Base-by-base conservation (phyloP, 257 asterid genomes). In the Petunia secreta region DNA sequence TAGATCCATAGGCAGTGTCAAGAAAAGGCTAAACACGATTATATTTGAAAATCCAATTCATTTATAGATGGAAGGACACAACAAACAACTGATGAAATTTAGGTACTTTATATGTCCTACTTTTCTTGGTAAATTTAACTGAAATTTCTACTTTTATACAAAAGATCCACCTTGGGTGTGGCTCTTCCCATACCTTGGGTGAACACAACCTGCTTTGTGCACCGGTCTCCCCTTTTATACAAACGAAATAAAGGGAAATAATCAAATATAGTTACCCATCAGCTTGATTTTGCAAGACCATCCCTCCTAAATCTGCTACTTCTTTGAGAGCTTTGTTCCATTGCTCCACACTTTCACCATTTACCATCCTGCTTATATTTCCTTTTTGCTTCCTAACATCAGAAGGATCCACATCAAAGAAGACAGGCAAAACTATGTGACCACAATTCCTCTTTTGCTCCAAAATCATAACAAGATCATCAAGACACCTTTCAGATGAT, bases 241-340 rank as follows among this genome's bases (percentile, higher is more conserved):
- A 25, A 25, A 25, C 25, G 25, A 59, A 59, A 16, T 59, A 6
- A 34, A 59, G 64, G 5, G 60, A 2, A 1, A 76, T 13, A 58
- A 58, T 11, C 15, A 8, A n/a, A 55, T 55, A 57, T 8, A 14
- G 41, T 59, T 59, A 77, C 71, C 80, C 80, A 77, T 77, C 44
- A 77, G 80, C 59, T 46, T 77, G 71, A 41, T 77, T 77, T 34
- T 77, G 80, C 58, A 63, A 78, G 39, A 63, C 43, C 81, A 78
- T 78, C 43, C 74, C 81, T 36, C 75, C 81, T n/a, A 78, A 63
- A 78, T 78, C 81, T 10, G 81, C 81, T 14, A 78, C 75, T 48
- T 78, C 10, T 43, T 63, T 63, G 8, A 78, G 81, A 60, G 63
- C 75, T 10, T 48, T 52, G 13, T 52, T 48, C 81, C 75, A 63